Conservation (phyloP, 148 eudicot species). For the Vaccinium macrocarpon region DNA sequence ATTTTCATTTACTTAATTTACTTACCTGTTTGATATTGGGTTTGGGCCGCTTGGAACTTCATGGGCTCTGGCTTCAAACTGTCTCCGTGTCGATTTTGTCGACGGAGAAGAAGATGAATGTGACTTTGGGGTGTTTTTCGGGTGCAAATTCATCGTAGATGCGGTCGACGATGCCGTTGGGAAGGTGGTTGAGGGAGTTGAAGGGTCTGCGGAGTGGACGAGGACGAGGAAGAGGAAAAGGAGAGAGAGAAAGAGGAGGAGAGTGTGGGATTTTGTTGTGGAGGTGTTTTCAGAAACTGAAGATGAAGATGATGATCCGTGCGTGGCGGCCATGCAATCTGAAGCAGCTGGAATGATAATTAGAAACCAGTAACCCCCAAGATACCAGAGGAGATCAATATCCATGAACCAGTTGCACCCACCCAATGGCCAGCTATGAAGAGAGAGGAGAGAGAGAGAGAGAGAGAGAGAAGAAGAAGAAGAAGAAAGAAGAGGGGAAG, state of each 20-base stretch:
- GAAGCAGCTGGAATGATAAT: conserved; percentile 11
- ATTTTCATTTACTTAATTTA: not conserved
- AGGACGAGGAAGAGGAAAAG: conserved; percentile 39
- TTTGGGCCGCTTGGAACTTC: conserved; percentile 95
- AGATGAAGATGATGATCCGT: conserved; percentile 10
- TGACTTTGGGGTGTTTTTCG: conserved; percentile 20
- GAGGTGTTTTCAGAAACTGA: conserved; percentile 22
- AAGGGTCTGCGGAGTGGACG: conserved; percentile 30
- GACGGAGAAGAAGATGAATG: conserved; percentile 10
- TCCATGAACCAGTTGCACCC: conserved; percentile 56
- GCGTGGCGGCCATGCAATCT: conserved; percentile 72
- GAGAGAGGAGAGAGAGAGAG: conserved; percentile 7
- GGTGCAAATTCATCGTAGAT: conserved; percentile 16
- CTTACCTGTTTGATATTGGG: conserved; percentile 75
- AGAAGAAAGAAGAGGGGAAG: conserved; percentile 14
- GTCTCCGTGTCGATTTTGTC: not conserved
- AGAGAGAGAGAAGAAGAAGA: conserved; percentile 20
- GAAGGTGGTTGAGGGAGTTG: conserved; percentile 4
- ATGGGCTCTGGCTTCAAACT: conserved; percentile 55
- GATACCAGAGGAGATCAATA: conserved; percentile 64
- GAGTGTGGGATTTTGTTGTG: conserved; percentile 36
- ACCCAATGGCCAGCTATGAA: conserved; percentile 18
- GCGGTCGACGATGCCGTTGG: not conserved
- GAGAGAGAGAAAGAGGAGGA: conserved; percentile 30
- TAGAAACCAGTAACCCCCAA: conserved; percentile 69